Percentiles rank a stretch among this genome's conserved stretches.
These are phyloP conservation scores for Bifiguratus adelaidae DNA, from an alignment of 192 early-diverging fungal species.

Conservation along the genomic window DNA sequence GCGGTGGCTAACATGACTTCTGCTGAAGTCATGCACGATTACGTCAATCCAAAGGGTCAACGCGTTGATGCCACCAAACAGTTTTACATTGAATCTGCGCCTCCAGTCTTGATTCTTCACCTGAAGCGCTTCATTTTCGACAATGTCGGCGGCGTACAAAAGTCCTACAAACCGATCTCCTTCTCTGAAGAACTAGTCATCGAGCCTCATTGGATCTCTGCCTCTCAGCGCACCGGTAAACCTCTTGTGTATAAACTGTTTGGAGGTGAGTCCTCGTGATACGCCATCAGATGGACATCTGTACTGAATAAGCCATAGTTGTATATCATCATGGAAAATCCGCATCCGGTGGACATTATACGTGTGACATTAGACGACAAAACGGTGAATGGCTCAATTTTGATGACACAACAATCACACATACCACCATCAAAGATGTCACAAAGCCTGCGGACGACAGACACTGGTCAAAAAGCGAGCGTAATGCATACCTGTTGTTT, in stretches of 20 bases:
- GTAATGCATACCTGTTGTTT: too few species aligned
- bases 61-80: constrained; percentile 68
- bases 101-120: constrained; percentile 87
- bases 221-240: constrained; percentile 29
- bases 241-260: constrained; percentile 59
- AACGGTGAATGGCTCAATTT: constrained; percentile 80
- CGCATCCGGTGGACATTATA: constrained; percentile 93
- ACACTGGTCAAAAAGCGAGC: too few species aligned
- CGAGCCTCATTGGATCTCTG: constrained; percentile 51
- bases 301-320: constrained; percentile 30
- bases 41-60: constrained; percentile 34
- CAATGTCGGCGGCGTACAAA: constrained; percentile 62
- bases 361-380: constrained; percentile 75
- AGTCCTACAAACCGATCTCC: constrained; percentile 75
- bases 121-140: constrained; percentile 91
- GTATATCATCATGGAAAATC: constrained; percentile 91
- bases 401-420: constrained; percentile 76
- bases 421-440: too few species aligned
- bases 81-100: constrained; percentile 66
- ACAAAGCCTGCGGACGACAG: too few species aligned
- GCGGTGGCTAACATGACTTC: constrained; percentile 69
- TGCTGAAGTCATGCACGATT: constrained; percentile 80
- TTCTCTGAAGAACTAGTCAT: constrained; percentile 59
- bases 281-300: constrained; percentile 5
- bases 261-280: constrained; percentile 33